These are phyloP conservation scores for Epichloe glyceriae DNA, from an alignment of 2,329 filamentous ascomycete genomes.

Conservation along the genomic window DNA sequence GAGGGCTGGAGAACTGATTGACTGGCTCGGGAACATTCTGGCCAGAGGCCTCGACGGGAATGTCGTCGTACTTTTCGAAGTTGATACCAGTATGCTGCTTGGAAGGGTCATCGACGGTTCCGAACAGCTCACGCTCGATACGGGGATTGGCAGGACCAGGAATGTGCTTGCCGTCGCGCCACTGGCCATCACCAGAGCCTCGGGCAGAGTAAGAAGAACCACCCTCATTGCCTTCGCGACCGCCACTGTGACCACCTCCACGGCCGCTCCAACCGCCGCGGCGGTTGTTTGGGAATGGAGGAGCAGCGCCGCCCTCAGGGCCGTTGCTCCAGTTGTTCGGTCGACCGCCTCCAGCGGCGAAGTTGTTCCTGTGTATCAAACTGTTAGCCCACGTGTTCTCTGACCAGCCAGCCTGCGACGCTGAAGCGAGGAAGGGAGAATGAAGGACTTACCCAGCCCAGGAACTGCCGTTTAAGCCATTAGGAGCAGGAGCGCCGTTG, in stretches of 20 bases:
- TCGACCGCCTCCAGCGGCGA: conserved; percentile 16
- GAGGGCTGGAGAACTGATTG: conserved; percentile 81
- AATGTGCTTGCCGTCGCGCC: conserved; percentile 94
- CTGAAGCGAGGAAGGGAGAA: not conserved
- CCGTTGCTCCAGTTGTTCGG: conserved; percentile 23
- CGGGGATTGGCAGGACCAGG: conserved; percentile 79
- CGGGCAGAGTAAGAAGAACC: conserved; percentile 45
- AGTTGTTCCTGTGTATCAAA: conserved; percentile 3
- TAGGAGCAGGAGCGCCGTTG: conserved; percentile 10
- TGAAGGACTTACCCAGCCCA: conserved; percentile 36
- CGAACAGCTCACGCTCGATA: conserved; percentile 91
- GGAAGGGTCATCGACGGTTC: conserved; percentile 74
- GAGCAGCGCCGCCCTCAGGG: conserved; percentile 7
- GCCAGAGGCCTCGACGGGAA: conserved; percentile 93
- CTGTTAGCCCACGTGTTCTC: not conserved
- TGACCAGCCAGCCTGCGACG: not conserved
- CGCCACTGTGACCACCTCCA: conserved; percentile 21
- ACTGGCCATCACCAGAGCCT: conserved; percentile 89
- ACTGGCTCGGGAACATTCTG: conserved; percentile 88
- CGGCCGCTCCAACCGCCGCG: conserved; percentile 21
- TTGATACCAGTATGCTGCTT: conserved; percentile 99
- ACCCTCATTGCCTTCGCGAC: conserved; percentile 32
- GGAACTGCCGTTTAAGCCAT: conserved; percentile 33
- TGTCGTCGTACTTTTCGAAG: conserved; percentile 99
- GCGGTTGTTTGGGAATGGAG: conserved; percentile 15